phyloP scores from a whole-genome alignment of 2,329 filamentous ascomycete species.

The Podosphaera fusca region DNA sequence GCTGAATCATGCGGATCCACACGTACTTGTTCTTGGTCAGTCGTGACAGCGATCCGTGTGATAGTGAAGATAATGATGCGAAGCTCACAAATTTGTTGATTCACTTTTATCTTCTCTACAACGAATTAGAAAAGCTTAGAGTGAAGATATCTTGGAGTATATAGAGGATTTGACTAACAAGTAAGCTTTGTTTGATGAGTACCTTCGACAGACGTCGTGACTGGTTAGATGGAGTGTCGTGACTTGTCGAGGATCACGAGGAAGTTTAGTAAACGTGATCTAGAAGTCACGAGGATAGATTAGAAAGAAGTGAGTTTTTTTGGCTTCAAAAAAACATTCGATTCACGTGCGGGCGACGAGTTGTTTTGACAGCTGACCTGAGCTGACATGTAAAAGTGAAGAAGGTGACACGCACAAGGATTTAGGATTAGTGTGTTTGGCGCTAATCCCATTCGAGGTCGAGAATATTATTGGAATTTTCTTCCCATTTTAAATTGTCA shows the following conservation, averaged over 20 bases:
- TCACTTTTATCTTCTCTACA: neutral
- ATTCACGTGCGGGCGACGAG: neutral
- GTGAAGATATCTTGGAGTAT: neutral
- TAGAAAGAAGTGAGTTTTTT: neutral
- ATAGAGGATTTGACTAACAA: neutral
- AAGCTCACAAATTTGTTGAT: neutral
- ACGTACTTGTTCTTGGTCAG: conserved; percentile 1
- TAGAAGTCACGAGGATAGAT: neutral
- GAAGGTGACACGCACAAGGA: neutral
- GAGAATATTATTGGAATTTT: neutral
- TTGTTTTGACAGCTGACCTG: conserved; percentile 1
- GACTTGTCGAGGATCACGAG: conserved; percentile 1
- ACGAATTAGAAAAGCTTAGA: neutral
- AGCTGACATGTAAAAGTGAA: neutral
- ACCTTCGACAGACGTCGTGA: neutral
- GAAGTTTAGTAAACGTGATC: neutral
- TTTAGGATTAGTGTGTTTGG: neutral
- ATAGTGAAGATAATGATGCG: neutral
- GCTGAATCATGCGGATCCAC: neutral
- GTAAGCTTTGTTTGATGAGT: neutral
- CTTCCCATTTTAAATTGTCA: no score
- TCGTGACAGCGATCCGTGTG: neutral
- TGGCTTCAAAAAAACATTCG: neutral
- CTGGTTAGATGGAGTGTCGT: neutral
- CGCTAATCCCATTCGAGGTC: neutral